These are phyloP conservation scores for Gossypioides kirkii DNA, from an alignment of 345 rosid genomes.

Conservation along the genomic window DNA sequence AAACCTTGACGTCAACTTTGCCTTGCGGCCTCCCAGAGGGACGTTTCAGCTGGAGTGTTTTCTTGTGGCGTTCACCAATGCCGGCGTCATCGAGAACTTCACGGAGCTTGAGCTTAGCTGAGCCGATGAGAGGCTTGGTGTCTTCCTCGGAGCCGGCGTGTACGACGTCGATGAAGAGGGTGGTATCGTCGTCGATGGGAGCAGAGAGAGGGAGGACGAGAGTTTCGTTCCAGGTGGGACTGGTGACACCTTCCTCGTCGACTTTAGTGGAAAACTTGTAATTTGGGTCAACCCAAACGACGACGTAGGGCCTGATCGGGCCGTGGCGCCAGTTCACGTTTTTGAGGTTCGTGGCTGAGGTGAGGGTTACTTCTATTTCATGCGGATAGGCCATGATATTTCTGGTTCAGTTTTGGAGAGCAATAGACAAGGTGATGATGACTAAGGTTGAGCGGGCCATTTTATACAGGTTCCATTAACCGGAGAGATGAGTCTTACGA, in stretches of 20 bases:
- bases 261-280: neutral
- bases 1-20: neutral
- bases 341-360: neutral
- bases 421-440: too few relatives aligned
- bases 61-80: neutral
- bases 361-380: neutral
- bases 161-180: neutral
- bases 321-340: neutral
- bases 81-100: neutral
- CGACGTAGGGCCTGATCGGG: neutral
- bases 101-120: neutral
- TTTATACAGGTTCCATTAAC: too few relatives aligned
- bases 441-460: too few relatives aligned
- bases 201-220: neutral
- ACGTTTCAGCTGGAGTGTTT: neutral
- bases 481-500: too few relatives aligned
- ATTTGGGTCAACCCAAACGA: neutral
- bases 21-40: neutral
- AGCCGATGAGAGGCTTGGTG: neutral
- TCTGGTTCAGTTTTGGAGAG: slow-evolving; percentile 9
- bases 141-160: neutral
- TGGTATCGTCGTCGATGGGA: neutral
- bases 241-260: neutral
- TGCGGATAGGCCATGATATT: neutral
- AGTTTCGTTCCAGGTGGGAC: neutral